These are phyloP conservation scores for Eucalyptus sp. DNA, from an alignment of 345 rosid genomes.

Conservation along the genomic window DNA sequence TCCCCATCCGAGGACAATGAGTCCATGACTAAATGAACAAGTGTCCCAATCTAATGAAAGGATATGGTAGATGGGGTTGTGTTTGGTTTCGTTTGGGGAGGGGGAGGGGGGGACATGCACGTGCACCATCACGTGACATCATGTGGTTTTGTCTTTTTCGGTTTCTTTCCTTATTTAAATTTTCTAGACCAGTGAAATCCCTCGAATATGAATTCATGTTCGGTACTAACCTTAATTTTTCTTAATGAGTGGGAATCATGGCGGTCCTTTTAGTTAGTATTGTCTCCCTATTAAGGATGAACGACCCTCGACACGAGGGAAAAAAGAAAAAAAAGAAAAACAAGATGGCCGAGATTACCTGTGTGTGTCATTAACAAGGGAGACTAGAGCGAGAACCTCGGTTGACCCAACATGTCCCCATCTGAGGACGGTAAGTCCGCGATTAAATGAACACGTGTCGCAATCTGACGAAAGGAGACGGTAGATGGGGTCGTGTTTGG, in stretches of 20 bases:
- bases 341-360: not conserved
- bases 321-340: rapidly evolving
- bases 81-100: not conserved
- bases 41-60: no score
- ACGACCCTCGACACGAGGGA: rapidly evolving
- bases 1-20: not conserved
- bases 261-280: not conserved
- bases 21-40: no score
- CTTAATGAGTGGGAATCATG: not conserved
- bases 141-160: rapidly evolving
- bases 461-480: not conserved
- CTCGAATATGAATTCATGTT: not conserved
- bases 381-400: not conserved
- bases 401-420: not conserved
- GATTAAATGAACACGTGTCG: not conserved
- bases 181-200: not conserved
- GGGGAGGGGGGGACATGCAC: not conserved
- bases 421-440: not conserved
- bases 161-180: not conserved
- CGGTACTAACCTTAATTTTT: not conserved
- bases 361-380: not conserved
- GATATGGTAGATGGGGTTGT: no score
- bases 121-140: not conserved
- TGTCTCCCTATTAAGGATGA: not conserved
- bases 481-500: not conserved